Evolutionary conservation across 2,329 filamentous ascomycete species (phyloP).

Genomic region (Aspergillus sp.): DNA sequence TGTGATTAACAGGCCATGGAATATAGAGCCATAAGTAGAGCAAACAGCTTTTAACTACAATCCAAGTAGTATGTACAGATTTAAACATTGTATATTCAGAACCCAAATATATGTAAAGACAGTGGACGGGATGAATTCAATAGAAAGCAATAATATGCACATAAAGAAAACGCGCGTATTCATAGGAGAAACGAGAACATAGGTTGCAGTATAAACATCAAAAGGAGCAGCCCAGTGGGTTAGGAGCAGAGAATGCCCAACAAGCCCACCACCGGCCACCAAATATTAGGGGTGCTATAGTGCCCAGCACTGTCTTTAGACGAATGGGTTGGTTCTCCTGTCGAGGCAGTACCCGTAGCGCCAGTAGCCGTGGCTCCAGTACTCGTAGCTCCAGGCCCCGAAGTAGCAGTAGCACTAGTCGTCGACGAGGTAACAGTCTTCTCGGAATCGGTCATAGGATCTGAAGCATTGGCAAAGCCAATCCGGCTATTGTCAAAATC

Average conservation of each 20-base stretch:
- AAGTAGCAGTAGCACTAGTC: conserved; percentile 3
- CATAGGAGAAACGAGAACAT: not conserved
- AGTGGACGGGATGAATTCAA: too few relatives aligned
- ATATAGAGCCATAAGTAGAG: conserved; percentile 4
- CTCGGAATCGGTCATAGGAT: not conserved
- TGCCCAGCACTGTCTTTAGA: too few relatives aligned
- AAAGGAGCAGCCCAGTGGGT: too few relatives aligned
- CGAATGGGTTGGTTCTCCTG: too few relatives aligned
- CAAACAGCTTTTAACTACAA: not conserved
- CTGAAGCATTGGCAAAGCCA: conserved; percentile 21
- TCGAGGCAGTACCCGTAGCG: too few relatives aligned
- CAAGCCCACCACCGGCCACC: too few relatives aligned
- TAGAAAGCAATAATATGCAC: not conserved
- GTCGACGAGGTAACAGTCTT: conserved; percentile 2
- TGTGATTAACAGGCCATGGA: conserved; percentile 5
- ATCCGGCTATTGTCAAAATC: conserved; percentile 53
- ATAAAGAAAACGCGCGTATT: not conserved
- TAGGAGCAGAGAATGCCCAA: conserved; percentile 8
- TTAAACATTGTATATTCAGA: too few relatives aligned
- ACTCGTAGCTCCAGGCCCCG: conserved; percentile 8
- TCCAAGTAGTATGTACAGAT: conserved; percentile 1
- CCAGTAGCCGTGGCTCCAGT: not conserved
- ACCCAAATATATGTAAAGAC: too few relatives aligned
- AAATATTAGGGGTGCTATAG: too few relatives aligned
- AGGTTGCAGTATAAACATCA: too few relatives aligned